Evolutionary conservation across 2,329 filamentous ascomycete genomes (phyloP), one percentile per base, ranked within the genome.

Genomic region (Colletotrichum noveboracense): DNA sequence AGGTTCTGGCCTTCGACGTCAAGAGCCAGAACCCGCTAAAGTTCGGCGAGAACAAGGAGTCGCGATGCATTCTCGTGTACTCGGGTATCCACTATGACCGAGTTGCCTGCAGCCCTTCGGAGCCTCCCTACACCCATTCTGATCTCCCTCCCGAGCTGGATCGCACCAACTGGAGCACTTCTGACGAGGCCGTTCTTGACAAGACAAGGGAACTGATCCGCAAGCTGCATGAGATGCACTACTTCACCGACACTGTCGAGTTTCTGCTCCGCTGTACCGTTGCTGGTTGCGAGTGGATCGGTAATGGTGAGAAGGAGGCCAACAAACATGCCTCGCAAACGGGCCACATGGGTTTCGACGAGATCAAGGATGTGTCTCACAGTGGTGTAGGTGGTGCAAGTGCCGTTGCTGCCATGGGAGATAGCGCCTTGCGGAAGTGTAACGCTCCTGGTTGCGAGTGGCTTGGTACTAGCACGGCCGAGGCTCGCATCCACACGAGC

Each of bases 11-110:
- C 52, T 93, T 96, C 78, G 95, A 98, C 82, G 95, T 98, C 55
- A 78, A 78, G 66, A 71, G 81, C 1, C 82, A 84, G 76, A 84
- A 80, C 38, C 77, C 86, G 8, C 84, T 86, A 80, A 91, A 91
- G 7, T 97, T 96, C 85, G 97, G 97, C 78, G 94, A 97, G 81
- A 92, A 92, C 1, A 91, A 91, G 69, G 83, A 87, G 38, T 91
- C 89, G 55, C 90, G 95, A 8, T 96, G 95, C 80, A 92, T 98
- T 30, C 87, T 98, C 28, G 93, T 98, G 1, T 98, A 98, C 85
- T 96, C 94, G 0, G 96, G 96, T 4, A 97, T 98, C 66, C 96
- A 98, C 83, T 98, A 98, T 85, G 96, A 98, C 84, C 93, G 95
- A 8, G 93, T 98, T 75, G 95, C 94, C 1, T 91, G 98, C 78